Conservation (phyloP, 768 basidiomycete genomes). For the Russula earlei region DNA sequence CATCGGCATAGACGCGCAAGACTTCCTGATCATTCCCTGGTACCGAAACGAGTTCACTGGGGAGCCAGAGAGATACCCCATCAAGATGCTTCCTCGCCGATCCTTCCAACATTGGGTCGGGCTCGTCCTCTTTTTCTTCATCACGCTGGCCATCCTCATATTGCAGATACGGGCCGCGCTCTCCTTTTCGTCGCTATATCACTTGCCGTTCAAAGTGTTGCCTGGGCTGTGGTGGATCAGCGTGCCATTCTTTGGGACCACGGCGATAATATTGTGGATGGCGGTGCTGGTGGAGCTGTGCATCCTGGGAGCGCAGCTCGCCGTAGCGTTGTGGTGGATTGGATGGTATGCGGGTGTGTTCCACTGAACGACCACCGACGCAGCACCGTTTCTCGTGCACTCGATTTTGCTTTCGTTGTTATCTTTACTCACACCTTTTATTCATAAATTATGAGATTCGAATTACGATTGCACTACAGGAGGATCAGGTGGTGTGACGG, state of each 20-base stretch:
- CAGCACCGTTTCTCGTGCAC: neutral
- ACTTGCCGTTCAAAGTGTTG: slow-evolving; percentile 48
- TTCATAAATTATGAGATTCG: slow-evolving; percentile 14
- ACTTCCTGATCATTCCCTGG: slow-evolving; percentile 73
- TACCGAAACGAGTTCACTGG: slow-evolving; percentile 82
- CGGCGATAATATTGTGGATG: slow-evolving; percentile 57
- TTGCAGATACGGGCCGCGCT: slow-evolving; percentile 53
- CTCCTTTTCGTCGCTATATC: slow-evolving; percentile 43
- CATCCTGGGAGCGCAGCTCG: slow-evolving; percentile 48
- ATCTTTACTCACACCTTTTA: slow-evolving; percentile 6
- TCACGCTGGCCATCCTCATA: slow-evolving; percentile 39
- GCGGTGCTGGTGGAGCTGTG: slow-evolving; percentile 51
- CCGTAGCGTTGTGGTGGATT: slow-evolving; percentile 62
- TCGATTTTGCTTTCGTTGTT: slow-evolving; percentile 1
- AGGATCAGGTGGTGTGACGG: neutral
- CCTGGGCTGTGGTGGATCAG: slow-evolving; percentile 53
- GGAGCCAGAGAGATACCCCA: slow-evolving; percentile 56
- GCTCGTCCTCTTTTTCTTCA: slow-evolving; percentile 42
- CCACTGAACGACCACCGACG: slow-evolving; percentile 23
- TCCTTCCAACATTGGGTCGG: slow-evolving; percentile 62
- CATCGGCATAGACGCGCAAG: slow-evolving; percentile 71
- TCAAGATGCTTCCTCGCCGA: slow-evolving; percentile 48
- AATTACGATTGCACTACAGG: neutral
- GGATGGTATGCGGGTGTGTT: slow-evolving; percentile 57
- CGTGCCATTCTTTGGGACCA: slow-evolving; percentile 55